Conservation (phyloP, 2,329 filamentous ascomycete species). For the Diaporthe sp. region DNA sequence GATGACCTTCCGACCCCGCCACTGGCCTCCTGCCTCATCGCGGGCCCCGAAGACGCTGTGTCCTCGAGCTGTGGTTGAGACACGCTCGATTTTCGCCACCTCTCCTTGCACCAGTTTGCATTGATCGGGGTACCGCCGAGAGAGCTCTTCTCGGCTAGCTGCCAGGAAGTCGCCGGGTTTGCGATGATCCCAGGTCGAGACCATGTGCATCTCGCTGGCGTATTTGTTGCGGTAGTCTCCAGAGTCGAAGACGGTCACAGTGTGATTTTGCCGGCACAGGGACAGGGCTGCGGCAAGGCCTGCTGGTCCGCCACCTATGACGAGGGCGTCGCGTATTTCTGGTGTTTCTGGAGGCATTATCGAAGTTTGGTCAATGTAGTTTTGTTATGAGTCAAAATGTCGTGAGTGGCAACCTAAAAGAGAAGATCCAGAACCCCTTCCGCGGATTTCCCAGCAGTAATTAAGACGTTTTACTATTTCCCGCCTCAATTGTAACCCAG, state of each 20-base stretch:
- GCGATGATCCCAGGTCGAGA: slow-evolving; percentile 6
- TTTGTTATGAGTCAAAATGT: no score
- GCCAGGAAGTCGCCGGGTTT: background rate
- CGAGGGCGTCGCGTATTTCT: background rate
- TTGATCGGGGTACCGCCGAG: background rate
- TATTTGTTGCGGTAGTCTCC: slow-evolving; percentile 8
- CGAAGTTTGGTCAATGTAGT: no score
- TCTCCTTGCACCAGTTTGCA: background rate
- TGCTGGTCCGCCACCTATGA: slow-evolving; percentile 11
- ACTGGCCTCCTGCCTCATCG: background rate
- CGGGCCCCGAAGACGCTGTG: background rate
- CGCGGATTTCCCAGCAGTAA: background rate
- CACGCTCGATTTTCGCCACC: background rate
- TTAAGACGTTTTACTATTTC: background rate
- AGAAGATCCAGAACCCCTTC: background rate
- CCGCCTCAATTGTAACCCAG: background rate
- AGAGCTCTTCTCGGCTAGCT: background rate
- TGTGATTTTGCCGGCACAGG: slow-evolving; percentile 4
- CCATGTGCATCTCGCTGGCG: slow-evolving; percentile 11
- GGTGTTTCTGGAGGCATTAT: background rate
- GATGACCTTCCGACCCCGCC: background rate
- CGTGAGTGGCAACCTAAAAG: background rate
- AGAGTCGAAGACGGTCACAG: background rate
- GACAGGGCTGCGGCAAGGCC: background rate
- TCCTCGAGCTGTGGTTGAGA: background rate